A percentile compares a stretch with the other conserved stretches of the same genome.
phyloP scores from a whole-genome alignment of 2,329 filamentous ascomycete species.

The Fusarium coicis region DNA sequence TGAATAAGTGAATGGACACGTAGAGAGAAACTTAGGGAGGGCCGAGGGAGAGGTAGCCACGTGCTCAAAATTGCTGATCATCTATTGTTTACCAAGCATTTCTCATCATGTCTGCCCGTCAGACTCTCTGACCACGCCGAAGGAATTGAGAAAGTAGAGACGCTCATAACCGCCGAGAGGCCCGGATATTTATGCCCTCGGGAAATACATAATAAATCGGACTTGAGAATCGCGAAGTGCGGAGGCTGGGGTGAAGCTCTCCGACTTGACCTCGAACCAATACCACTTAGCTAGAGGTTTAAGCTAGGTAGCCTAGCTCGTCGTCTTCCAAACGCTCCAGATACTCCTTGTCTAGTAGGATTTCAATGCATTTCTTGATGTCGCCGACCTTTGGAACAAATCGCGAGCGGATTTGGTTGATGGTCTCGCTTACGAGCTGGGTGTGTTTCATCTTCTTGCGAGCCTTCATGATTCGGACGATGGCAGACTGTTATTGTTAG shows the following conservation, averaged over 20 bases:
- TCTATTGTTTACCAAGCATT: constrained; percentile 31
- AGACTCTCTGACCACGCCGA: constrained; percentile 16
- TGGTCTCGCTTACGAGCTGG: constrained; percentile 93
- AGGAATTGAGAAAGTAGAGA: constrained; percentile 25
- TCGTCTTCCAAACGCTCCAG: constrained; percentile 95
- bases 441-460: constrained; percentile 99
- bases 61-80: constrained; percentile 19
- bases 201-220: constrained; percentile 15
- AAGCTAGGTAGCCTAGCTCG: constrained; percentile 93
- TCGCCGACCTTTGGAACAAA: constrained; percentile 94
- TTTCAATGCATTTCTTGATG: constrained; percentile 99
- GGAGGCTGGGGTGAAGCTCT: neutral
- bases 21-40: neutral
- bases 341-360: constrained; percentile 98
- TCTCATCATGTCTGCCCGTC: constrained; percentile 15
- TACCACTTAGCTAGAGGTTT: constrained; percentile 46
- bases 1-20: constrained; percentile 8
- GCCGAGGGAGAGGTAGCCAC: neutral
- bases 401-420: constrained; percentile 91
- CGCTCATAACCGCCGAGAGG: constrained; percentile 7
- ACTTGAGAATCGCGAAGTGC: neutral
- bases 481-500: constrained; percentile 78
- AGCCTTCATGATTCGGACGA: constrained; percentile 99
- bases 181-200: neutral
- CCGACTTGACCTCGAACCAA: neutral